Conservation (phyloP, 2,329 filamentous ascomycete genomes). For the Rhinocladiella mackenziei region DNA sequence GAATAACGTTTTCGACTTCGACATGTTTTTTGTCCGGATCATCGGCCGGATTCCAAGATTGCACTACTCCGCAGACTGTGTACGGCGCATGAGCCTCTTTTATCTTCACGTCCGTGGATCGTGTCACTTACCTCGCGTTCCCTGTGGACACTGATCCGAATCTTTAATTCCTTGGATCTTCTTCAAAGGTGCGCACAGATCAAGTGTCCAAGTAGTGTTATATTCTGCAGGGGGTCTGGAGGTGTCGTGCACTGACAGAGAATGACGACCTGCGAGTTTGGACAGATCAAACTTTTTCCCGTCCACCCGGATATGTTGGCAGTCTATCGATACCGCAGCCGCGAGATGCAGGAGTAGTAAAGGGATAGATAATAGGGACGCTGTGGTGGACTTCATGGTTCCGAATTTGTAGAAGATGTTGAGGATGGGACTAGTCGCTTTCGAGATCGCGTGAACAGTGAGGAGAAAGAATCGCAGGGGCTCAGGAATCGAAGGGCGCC, state of each 20-base stretch:
- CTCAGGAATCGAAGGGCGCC: background rate
- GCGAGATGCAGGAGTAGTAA: conserved; percentile 14
- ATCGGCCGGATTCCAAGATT: conserved; percentile 27
- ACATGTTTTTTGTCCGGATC: conserved; percentile 30
- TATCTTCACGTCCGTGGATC: too few relatives aligned
- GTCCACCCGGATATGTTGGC: conserved; percentile 36
- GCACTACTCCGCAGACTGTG: conserved; percentile 27
- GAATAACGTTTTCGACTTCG: conserved; percentile 31
- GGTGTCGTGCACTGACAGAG: conserved; percentile 21
- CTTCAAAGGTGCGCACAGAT: conserved; percentile 67
- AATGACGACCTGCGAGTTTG: conserved; percentile 38
- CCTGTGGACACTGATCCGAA: conserved; percentile 62
- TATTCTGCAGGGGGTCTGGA: conserved; percentile 37
- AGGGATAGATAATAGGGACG: conserved; percentile 14
- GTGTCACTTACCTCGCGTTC: conserved; percentile 58
- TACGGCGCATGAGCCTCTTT: conserved; percentile 9
- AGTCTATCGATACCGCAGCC: conserved; percentile 34
- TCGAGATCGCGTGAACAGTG: conserved; percentile 1
- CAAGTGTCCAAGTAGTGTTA: conserved; percentile 78
- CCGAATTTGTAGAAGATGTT: background rate
- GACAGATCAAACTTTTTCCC: conserved; percentile 40
- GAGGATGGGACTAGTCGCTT: too few relatives aligned
- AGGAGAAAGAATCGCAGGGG: background rate
- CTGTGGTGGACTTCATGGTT: conserved; percentile 16
- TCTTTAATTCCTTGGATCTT: conserved; percentile 55